Evolutionary conservation across 2,329 filamentous ascomycete genomes (phyloP).

Genomic region (Colletotrichum chrysophilum): DNA sequence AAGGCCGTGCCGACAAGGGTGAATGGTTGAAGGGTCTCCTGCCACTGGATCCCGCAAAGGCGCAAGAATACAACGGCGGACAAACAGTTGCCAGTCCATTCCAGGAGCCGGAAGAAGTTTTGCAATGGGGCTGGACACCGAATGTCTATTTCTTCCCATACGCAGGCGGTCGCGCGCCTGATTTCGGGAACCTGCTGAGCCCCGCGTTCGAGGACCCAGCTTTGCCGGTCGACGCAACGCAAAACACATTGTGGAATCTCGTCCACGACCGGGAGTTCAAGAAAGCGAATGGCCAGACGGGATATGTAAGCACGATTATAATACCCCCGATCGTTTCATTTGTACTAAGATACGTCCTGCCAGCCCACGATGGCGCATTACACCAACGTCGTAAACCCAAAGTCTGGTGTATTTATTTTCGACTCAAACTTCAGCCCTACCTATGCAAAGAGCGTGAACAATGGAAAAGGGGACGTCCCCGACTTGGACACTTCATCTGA

Average conservation of each 20-base stretch:
- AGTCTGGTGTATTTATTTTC: background rate
- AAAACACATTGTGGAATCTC: background rate
- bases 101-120: background rate
- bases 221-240: background rate
- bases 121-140: background rate
- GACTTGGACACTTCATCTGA: background rate
- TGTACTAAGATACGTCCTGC: background rate
- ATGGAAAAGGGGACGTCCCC: background rate
- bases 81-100: too few species aligned
- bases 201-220: background rate
- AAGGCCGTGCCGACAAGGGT: background rate
- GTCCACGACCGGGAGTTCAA: background rate
- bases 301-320: background rate
- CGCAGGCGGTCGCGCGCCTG: background rate
- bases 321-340: too few species aligned
- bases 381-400: background rate
- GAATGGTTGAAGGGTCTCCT: background rate
- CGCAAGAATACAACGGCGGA: background rate
- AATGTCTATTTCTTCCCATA: background rate
- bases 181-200: fast-evolving
- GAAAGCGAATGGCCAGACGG: background rate
- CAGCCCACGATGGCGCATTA: background rate
- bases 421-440: background rate
- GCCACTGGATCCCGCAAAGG: background rate
- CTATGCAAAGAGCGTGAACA: fast-evolving